A percentile compares a stretch with the other conserved stretches of the same genome.
Evolutionary conservation across 306 rosid genomes (phyloP).

Genomic region (Glycyrrhiza uralensis): DNA sequence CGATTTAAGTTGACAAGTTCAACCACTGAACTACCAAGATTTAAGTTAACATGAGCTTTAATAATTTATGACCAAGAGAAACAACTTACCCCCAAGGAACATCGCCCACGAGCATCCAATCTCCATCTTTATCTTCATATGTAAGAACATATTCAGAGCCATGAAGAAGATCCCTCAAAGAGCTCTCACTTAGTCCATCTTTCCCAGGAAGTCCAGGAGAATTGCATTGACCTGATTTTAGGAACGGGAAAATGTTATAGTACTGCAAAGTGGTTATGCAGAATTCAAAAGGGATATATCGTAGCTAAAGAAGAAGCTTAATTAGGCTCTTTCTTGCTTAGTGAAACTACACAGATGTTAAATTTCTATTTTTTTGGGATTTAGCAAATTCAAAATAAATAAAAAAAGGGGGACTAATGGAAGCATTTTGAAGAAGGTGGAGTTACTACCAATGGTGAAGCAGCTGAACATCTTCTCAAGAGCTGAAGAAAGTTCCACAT

Average conservation of each 20-base stretch:
- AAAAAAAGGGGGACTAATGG: no score
- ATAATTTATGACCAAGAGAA: slow-evolving; percentile 10
- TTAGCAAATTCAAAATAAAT: background rate
- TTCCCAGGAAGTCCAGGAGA: slow-evolving; percentile 60
- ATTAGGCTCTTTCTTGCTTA: background rate
- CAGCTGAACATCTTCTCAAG: slow-evolving; percentile 96
- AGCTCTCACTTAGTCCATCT: slow-evolving; percentile 76
- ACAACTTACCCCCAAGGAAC: slow-evolving; percentile 93
- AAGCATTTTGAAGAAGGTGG: background rate
- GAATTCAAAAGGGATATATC: background rate
- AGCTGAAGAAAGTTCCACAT: slow-evolving; percentile 74
- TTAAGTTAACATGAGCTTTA: background rate
- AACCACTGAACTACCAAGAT: background rate
- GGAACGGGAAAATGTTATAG: slow-evolving; percentile 17
- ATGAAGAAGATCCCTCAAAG: slow-evolving; percentile 77
- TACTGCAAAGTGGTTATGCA: background rate
- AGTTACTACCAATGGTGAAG: slow-evolving; percentile 72
- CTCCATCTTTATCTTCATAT: slow-evolving; percentile 92
- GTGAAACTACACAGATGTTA: background rate
- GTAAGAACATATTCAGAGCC: slow-evolving; percentile 89
- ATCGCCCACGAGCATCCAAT: slow-evolving; percentile 99
- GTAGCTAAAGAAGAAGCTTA: background rate
- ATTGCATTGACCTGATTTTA: slow-evolving; percentile 69
- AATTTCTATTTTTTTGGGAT: background rate
- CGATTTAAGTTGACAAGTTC: slow-evolving; percentile 1